Conservation (phyloP, 495 filamentous ascomycete species). For the Lentithecium fluviatile region DNA sequence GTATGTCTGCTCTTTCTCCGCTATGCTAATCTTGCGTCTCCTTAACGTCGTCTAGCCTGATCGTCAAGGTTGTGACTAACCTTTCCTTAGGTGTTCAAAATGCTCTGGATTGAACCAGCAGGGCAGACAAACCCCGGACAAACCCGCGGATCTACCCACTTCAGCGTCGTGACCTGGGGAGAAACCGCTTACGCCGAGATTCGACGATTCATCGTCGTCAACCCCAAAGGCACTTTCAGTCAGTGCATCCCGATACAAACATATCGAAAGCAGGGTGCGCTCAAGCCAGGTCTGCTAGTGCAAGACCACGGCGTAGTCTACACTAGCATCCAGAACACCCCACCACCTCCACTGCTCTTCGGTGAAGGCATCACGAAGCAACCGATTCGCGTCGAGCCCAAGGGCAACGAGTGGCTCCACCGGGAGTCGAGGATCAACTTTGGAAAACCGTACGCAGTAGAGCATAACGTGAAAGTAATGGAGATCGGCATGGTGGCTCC, state of each 20-base stretch:
- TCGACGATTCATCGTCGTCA: slow-evolving; percentile 36
- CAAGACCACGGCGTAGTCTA: slow-evolving; percentile 37
- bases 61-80: too few species aligned
- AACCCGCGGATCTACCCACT: slow-evolving; percentile 25
- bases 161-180: slow-evolving; percentile 17
- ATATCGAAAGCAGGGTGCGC: slow-evolving; percentile 31
- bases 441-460: slow-evolving; percentile 48
- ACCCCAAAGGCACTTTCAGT: slow-evolving; percentile 26
- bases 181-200: slow-evolving; percentile 34
- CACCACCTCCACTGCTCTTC: slow-evolving; percentile 6
- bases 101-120: slow-evolving; percentile 37
- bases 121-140: slow-evolving; percentile 19
- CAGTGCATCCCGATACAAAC: slow-evolving; percentile 36
- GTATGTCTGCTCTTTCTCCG: slow-evolving; percentile 2
- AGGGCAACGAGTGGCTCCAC: slow-evolving; percentile 36
- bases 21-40: too few species aligned
- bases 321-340: neutral
- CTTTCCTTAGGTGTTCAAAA: slow-evolving; percentile 23
- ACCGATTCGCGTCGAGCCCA: slow-evolving; percentile 18
- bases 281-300: slow-evolving; percentile 28
- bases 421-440: slow-evolving; percentile 49
- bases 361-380: slow-evolving; percentile 26
- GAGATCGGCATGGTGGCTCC: slow-evolving; percentile 41
- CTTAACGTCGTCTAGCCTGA: too few species aligned
- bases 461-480: slow-evolving; percentile 33